Evolutionary conservation across 805 yeast species (phyloP), one percentile per base, ranked within the genome.

Genomic region (Blastobotrys americana): DNA sequence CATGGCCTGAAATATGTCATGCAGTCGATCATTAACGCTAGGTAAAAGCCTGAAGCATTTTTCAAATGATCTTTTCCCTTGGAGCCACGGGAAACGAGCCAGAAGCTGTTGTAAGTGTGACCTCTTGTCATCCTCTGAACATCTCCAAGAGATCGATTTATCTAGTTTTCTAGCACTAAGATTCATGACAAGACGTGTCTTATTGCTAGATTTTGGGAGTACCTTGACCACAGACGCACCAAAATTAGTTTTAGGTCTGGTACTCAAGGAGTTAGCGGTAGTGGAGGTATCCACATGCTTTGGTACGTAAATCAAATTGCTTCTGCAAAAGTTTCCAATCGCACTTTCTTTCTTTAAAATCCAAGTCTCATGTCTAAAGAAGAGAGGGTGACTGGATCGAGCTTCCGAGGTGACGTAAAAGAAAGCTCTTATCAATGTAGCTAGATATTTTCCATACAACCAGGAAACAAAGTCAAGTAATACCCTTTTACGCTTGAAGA

Each of bases 341-440:
- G 82, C 0, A 62, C 61, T 9, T 53, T 53, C 2, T 76, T 65
- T 15, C 74, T 60, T 28, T 37, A 36, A 6, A 52, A 56, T 15
- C 95, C 95, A 87, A 1, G 66, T 60, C 19, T 64, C 67, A 43
- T 79, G 87, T 15, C 80, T 70, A 54, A 74, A 84, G 55, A 68
- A 84, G 0, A 69, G 43, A 0, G 76, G 46, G 3, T 63, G 61
- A 6, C 57, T 61, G 57, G 16, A 59, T 44, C 0, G 70, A 67
- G 6, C 76, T 72, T 1, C 68, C 60, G 39, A 80, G 0, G 93
- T 80, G 3, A 82, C 79, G 56, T 84, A 80, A 65, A 86, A 88
- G 54, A 75, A 77, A 0, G 73, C 60, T 0, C 67, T 60, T 0
- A 84, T 52, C 1, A 84, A 47, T 15, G 65, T 68, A 5, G 72